phyloP scores from a whole-genome alignment of 1,284 basidiomycete species.

The Ceratobasidium sp. region DNA sequence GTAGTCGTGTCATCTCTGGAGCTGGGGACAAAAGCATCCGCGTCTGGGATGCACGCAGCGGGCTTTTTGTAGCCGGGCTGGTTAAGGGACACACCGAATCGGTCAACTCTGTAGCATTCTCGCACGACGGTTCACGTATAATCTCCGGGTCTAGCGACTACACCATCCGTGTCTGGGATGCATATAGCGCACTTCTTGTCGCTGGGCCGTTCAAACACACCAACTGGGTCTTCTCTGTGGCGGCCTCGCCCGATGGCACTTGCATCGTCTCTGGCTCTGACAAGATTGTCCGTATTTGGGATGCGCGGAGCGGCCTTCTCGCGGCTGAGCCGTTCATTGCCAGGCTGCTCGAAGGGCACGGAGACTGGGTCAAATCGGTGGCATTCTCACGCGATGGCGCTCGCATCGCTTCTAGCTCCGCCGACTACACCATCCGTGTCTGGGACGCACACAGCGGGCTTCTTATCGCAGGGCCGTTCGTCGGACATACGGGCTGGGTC shows the following conservation, averaged over 20 bases:
- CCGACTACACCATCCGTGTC: no score
- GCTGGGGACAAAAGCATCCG: background rate
- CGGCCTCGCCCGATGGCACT: slow-evolving; percentile 11
- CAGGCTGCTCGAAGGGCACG: no score
- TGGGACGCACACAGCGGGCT: no score
- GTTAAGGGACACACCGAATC: background rate
- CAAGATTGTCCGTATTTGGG: slow-evolving; percentile 34
- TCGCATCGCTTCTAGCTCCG: no score
- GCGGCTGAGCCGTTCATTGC: no score
- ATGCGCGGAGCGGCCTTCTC: no score
- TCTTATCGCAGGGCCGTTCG: no score
- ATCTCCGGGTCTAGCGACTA: background rate
- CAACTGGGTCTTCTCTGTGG: slow-evolving; percentile 22
- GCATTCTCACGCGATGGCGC: no score
- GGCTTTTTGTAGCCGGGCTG: background rate
- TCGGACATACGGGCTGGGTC: no score
- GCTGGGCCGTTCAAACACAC: background rate
- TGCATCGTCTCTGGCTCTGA: slow-evolving; percentile 33
- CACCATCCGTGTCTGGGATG: background rate
- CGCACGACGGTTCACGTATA: background rate
- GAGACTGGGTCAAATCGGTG: no score
- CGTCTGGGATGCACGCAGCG: background rate
- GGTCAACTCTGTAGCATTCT: background rate
- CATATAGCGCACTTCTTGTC: background rate
- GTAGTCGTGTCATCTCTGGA: background rate